Evolutionary conservation across 345 rosid species (phyloP), one percentile per base, ranked within the genome.

Genomic region (Bruguiera gymnorhiza): DNA sequence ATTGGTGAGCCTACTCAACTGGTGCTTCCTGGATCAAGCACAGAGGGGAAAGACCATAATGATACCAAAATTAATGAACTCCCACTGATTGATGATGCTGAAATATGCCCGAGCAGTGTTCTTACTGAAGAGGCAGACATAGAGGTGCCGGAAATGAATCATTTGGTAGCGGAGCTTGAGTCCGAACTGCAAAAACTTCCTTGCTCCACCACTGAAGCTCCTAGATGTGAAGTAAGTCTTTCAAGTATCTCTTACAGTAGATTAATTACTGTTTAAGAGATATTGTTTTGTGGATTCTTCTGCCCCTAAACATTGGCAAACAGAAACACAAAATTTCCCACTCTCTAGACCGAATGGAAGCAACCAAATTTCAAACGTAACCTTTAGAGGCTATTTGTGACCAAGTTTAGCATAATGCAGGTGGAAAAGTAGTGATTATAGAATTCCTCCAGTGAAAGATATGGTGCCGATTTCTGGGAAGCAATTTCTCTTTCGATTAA

Each of bases 141-240:
- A 29, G 89, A 82, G 81, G 63, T 67, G 18, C 64, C 71, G 30
- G 94, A 89, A 80, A 88, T 89, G 87, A 86, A 83, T 75, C 87
- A 79, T 60, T 78, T 93, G 79, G 98, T 88, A 84, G 86, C 92
- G 73, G 98, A 89, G 73, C 85, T 93, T n/a, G 89, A 85, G 68
- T 83, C 86, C 70, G 93, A 93, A 85, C 85, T 93, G 54, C 91
- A 79, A 80, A 93, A 89, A 76, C 86, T 89, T 70, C 85, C 83
- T 27, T 77, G 82, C 78, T 70, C 73, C 48, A 50, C n/a, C 39
- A 65, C 24, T 20, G 81, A 70, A 53, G 62, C 70, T 58, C 62
- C 73, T 58, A 70, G 56, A 23, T 37, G 71, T 66, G 74, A 76
- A 37, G 62, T 36, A 51, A 30, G 83, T 43, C 62, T 31, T 65